These are phyloP conservation scores for Populus hybrid DNA, from an alignment of 441 rosid species.

Conservation along the genomic window DNA sequence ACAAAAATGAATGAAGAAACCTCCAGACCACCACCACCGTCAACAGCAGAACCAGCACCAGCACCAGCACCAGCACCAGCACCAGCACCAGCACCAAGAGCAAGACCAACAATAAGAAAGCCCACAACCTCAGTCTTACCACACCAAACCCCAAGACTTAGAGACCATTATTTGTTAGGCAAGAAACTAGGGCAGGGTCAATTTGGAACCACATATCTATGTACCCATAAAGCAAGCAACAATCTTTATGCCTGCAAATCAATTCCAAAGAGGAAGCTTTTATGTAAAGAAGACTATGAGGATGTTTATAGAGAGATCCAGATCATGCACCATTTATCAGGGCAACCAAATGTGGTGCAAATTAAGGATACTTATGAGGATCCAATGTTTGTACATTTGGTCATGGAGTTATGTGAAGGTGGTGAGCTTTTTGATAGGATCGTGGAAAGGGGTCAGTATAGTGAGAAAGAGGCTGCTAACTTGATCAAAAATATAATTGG, in stretches of 20 bases:
- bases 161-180: conserved; percentile 62
- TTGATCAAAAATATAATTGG: conserved; percentile 71
- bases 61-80: too few relatives aligned
- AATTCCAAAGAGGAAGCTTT: conserved; percentile 75
- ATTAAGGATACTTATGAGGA: conserved; percentile 78
- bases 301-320: conserved; percentile 84
- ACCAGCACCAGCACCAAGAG: too few relatives aligned
- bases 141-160: conserved; percentile 53
- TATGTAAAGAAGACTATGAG: conserved; percentile 69
- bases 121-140: conserved; percentile 47
- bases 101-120: conserved; percentile 8
- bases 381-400: conserved; percentile 63
- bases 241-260: conserved; percentile 69
- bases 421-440: conserved; percentile 88
- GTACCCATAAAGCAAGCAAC: conserved; percentile 54
- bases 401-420: conserved; percentile 32
- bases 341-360: conserved; percentile 62
- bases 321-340: conserved; percentile 90
- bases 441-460: conserved; percentile 68
- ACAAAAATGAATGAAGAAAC: neutral
- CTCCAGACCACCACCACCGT: neutral
- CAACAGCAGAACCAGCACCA: neutral
- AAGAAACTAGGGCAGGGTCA: conserved; percentile 84
- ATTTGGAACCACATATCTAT: conserved; percentile 73
- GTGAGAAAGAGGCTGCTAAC: conserved; percentile 78